These are phyloP conservation scores for Globisporangium apiculatum DNA, from an alignment of 352 stramenopile species.

Conservation along the genomic window DNA sequence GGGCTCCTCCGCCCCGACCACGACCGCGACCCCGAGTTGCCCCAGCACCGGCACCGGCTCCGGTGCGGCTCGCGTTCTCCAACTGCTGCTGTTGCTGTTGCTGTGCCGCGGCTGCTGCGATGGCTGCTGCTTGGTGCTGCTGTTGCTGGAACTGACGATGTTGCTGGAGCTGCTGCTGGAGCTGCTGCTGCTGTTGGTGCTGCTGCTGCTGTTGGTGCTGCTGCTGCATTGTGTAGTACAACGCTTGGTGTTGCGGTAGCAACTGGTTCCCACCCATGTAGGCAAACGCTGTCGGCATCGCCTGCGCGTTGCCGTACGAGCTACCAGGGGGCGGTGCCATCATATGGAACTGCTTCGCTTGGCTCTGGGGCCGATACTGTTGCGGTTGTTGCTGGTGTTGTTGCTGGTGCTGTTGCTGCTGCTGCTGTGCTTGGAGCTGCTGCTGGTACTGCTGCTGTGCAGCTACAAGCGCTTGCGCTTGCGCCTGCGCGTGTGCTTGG, in stretches of 20 bases:
- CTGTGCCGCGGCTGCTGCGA: slow-evolving; percentile 9
- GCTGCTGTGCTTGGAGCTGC: slow-evolving; percentile 24
- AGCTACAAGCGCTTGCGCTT: slow-evolving; percentile 66
- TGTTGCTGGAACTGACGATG: slow-evolving; percentile 35
- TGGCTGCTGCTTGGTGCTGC: slow-evolving; percentile 14
- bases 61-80: too few species aligned
- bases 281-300: slow-evolving; percentile 2
- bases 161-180: slow-evolving; percentile 4
- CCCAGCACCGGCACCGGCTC: too few species aligned
- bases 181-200: slow-evolving; percentile 7
- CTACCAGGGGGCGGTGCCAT: too few species aligned
- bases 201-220: slow-evolving; percentile 36
- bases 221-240: slow-evolving; percentile 13
- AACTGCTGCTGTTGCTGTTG: slow-evolving; percentile 7
- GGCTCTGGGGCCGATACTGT: slow-evolving; percentile 24
- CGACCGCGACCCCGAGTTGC: not conserved
- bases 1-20: too few species aligned
- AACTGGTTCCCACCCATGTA: too few species aligned
- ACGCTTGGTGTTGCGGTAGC: slow-evolving; percentile 20
- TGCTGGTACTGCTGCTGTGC: slow-evolving; percentile 26
- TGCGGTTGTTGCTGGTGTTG: slow-evolving; percentile 31
- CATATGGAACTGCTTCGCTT: slow-evolving; percentile 18
- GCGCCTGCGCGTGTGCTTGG: slow-evolving; percentile 15
- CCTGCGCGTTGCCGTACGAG: slow-evolving; percentile 10
- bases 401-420: slow-evolving; percentile 22